Evolutionary conservation across 208 protist genomes (phyloP).

Genomic region (Trypanosoma scelopori): DNA sequence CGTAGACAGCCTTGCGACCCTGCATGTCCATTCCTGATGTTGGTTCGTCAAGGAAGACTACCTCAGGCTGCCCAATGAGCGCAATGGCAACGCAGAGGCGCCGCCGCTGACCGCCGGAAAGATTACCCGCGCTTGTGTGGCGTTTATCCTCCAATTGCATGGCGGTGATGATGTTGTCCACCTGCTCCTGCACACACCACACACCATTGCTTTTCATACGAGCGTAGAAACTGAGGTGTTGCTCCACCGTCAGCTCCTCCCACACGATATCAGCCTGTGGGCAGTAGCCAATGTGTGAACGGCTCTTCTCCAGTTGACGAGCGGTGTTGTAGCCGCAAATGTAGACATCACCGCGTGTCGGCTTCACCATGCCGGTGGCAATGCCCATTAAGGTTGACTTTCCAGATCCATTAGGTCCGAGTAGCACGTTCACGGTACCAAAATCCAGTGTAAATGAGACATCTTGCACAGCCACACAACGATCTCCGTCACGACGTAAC

Average conservation of each 20-base stretch:
- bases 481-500: conserved; percentile 46
- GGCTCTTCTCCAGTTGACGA: conserved; percentile 58
- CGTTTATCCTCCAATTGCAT: conserved; percentile 64
- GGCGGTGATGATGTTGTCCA: conserved; percentile 49
- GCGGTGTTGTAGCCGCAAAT: conserved; percentile 55
- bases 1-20: conserved; percentile 72
- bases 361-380: conserved; percentile 65
- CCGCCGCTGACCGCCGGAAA: conserved; percentile 85
- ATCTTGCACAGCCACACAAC: conserved; percentile 54
- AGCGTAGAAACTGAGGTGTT: conserved; percentile 94
- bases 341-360: conserved; percentile 66
- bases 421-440: conserved; percentile 76
- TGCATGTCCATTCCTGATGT: conserved; percentile 89
- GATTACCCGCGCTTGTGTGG: conserved; percentile 37
- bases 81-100: conserved; percentile 82
- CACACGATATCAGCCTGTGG: conserved; percentile 94
- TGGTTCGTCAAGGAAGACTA: conserved; percentile 92
- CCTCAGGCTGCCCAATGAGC: conserved; percentile 68
- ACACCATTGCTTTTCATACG: conserved; percentile 76
- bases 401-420: conserved; percentile 85
- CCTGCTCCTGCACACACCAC: conserved; percentile 46
- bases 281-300: conserved; percentile 91
- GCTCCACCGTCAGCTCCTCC: conserved; percentile 82
- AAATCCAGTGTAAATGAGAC: conserved; percentile 66
- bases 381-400: conserved; percentile 86